Evolutionary conservation across 75 land plant genomes (phyloP).

Genomic region (Cunninghamia lanceolata): DNA sequence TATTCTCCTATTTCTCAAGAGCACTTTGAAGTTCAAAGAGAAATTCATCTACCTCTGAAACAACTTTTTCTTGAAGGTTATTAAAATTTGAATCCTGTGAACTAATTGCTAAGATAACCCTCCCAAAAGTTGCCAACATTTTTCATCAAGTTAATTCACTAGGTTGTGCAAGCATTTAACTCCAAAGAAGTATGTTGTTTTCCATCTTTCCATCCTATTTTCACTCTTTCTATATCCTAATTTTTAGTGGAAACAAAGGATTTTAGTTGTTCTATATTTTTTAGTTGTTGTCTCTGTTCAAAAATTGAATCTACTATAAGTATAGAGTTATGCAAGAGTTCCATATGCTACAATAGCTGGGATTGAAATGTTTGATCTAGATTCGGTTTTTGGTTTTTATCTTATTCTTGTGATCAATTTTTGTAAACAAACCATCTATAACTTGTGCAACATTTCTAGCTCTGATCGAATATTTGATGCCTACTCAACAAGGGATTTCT

Average conservation of each 20-base stretch:
- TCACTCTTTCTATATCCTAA: constrained; percentile 30
- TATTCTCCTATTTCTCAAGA: constrained; percentile 29
- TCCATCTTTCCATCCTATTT: constrained; percentile 20
- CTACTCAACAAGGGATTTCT: constrained; percentile 26
- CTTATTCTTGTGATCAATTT: constrained; percentile 37
- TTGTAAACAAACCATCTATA: constrained; percentile 31
- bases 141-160: constrained; percentile 23
- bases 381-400: constrained; percentile 31
- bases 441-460: constrained; percentile 32
- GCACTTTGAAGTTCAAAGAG: constrained; percentile 20
- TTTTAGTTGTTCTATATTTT: constrained; percentile 19
- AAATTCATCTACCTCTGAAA: constrained; percentile 29
- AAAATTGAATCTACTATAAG: constrained; percentile 21
- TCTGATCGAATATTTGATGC: constrained; percentile 31
- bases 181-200: constrained; percentile 17
- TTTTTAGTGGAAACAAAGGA: constrained; percentile 27
- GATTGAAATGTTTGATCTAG: constrained; percentile 27
- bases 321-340: constrained; percentile 15
- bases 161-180: constrained; percentile 18
- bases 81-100: constrained; percentile 23
- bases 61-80: constrained; percentile 18
- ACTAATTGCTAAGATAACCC: constrained; percentile 16
- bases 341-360: constrained; percentile 26
- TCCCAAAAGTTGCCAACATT: constrained; percentile 14
- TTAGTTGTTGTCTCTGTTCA: constrained; percentile 35